Base-by-base conservation (phyloP, 83 land plant genomes). In the Picea mariana region DNA sequence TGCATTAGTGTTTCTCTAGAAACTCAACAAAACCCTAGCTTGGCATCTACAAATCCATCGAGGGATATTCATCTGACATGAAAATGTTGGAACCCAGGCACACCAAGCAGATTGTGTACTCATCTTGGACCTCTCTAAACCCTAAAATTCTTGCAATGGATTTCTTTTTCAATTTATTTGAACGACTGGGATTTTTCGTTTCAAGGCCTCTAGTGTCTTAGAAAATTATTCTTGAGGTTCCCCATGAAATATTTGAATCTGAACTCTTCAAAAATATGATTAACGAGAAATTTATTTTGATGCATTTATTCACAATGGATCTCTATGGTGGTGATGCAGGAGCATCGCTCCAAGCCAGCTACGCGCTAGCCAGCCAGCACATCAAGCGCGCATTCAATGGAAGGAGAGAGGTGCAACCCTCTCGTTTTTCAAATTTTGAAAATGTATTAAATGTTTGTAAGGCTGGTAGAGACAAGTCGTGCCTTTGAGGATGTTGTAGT, bases 1-100 rank as follows among this genome's bases (percentile, higher is more conserved):
- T 6, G n/a, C 61, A 16, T 67, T 63, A 27, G 77, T 23, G 52
- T 77, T 42, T 34, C 38, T 34, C 38, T 34, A 2, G 38, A 2
- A 52, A 52, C 58, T 15, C 58, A 11, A 52, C 58, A 13, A 52
- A 52, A 11, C 58, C 58, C 58, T 11, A 15, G 12, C 58, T 15
- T 3, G 13, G 58, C 67, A 65, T 65, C 67, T 65, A 24, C 20
- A 52, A 84, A 13, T 93, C 93, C 31, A 85, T 71, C n/a, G 81
- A 84, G 3, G 95, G 90, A 65, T 92, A 62, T 21, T 85, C 58
- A 79, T 86, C 87, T 71, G 95, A 98, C 99, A 97, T 93, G 72
- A 85, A 84, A 40, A 97, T 88, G 4, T 98, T 98, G 65, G 98
- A 97, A 24, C 99, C 99, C 21, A 15, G 58, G 81, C 99, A 97